Evolutionary conservation across 2,329 filamentous ascomycete species (phyloP).

Genomic region (Aaosphaeria pasadenensis): DNA sequence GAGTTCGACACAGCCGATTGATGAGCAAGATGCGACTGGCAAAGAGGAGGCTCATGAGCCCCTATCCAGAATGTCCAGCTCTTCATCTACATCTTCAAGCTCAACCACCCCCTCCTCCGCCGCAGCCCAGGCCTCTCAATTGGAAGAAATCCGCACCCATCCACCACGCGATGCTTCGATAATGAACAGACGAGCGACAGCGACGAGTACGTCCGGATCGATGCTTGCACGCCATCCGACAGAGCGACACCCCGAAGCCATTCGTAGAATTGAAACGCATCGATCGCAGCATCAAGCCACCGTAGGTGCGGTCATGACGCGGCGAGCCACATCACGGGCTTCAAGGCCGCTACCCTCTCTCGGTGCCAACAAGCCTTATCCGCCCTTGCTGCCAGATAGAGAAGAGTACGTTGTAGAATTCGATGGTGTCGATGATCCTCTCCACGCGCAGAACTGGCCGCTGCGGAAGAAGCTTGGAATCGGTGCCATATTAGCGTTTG

Average conservation of each 20-base stretch:
- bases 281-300: constrained; percentile 69
- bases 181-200: constrained; percentile 13
- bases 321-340: constrained; percentile 14
- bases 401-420: constrained; percentile 83
- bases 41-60: constrained; percentile 15
- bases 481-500: constrained; percentile 67
- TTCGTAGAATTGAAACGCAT: constrained; percentile 70
- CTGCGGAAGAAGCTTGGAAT: constrained; percentile 71
- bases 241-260: constrained; percentile 66
- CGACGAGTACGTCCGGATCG: constrained; percentile 14
- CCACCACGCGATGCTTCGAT: constrained; percentile 2
- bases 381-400: constrained; percentile 64
- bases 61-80: constrained; percentile 18
- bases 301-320: constrained; percentile 54
- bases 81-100: constrained; percentile 15
- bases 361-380: constrained; percentile 70
- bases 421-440: constrained; percentile 75
- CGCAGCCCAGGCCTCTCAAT: constrained; percentile 15
- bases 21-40: not conserved
- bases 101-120: constrained; percentile 15
- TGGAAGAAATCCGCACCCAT: constrained; percentile 29
- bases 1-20: too few relatives aligned
- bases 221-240: constrained; percentile 29
- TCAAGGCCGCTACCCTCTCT: constrained; percentile 62
- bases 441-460: constrained; percentile 88